Evolutionary conservation across 345 rosid species (phyloP).

Genomic region (Gynandropsis gynandra): DNA sequence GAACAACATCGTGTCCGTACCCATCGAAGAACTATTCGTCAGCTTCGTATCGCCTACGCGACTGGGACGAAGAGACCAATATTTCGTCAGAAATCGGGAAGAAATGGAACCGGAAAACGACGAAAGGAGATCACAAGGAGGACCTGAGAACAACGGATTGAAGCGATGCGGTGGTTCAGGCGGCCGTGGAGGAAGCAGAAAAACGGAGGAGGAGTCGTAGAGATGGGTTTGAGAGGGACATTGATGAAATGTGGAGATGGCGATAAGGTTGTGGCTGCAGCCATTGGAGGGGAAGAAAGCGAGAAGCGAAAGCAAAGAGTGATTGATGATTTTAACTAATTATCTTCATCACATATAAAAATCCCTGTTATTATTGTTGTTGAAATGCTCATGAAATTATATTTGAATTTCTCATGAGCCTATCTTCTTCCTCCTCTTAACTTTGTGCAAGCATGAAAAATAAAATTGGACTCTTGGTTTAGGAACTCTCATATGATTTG

Average conservation of each 20-base stretch:
- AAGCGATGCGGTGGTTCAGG: slow-evolving; percentile 4
- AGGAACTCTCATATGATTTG: too few relatives aligned
- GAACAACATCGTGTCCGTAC: too few relatives aligned
- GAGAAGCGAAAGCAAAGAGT: slow-evolving; percentile 1
- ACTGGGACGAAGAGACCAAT: slow-evolving; percentile 19
- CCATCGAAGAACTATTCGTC: slow-evolving; percentile 44
- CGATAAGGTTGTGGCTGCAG: slow-evolving; percentile 29
- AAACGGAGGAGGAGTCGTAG: slow-evolving; percentile 13
- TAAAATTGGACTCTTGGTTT: too few relatives aligned
- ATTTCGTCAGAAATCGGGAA: background rate
- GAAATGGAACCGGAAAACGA: background rate
- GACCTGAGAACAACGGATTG: slow-evolving; percentile 28
- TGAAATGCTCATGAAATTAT: too few relatives aligned
- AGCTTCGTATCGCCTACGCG: slow-evolving; percentile 34
- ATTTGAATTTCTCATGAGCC: too few relatives aligned
- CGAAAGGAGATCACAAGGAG: background rate
- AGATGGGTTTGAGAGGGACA: slow-evolving; percentile 7
- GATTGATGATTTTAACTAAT: too few relatives aligned
- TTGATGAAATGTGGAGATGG: slow-evolving; percentile 10
- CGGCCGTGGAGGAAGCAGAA: background rate
- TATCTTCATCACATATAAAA: too few relatives aligned
- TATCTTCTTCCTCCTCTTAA: too few relatives aligned
- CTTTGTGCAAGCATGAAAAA: too few relatives aligned
- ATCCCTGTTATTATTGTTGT: too few relatives aligned
- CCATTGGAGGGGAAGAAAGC: slow-evolving; percentile 18